Conservation (phyloP, 2,329 filamentous ascomycete species). For the Diaporthe ilicicola region DNA sequence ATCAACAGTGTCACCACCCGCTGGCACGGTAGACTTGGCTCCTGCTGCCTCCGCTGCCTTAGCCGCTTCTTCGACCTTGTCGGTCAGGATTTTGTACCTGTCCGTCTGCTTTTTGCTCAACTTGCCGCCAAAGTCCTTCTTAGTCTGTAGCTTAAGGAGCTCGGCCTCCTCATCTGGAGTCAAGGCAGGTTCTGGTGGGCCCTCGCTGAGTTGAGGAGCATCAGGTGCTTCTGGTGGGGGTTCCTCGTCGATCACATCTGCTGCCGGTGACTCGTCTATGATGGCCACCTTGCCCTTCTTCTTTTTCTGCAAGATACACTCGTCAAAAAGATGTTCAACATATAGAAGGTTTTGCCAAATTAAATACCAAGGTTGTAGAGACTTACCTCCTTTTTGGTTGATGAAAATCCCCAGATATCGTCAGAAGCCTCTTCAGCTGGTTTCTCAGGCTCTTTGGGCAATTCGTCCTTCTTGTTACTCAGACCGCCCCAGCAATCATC, state of each 20-base stretch:
- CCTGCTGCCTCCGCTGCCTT: slow-evolving; percentile 17
- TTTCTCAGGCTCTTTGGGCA: slow-evolving; percentile 34
- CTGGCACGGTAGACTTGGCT: background rate
- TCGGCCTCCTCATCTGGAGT: slow-evolving; percentile 42
- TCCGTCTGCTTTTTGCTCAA: slow-evolving; percentile 27
- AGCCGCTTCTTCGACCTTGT: slow-evolving; percentile 26
- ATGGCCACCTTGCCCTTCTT: slow-evolving; percentile 39
- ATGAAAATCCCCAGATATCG: slow-evolving; percentile 31
- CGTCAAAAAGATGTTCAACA: background rate
- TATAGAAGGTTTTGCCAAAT: background rate
- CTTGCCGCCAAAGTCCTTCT: slow-evolving; percentile 23
- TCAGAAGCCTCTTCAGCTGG: slow-evolving; percentile 35
- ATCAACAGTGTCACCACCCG: background rate
- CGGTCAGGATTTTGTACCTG: slow-evolving; percentile 24
- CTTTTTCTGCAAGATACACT: slow-evolving; percentile 36
- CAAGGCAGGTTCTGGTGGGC: slow-evolving; percentile 26
- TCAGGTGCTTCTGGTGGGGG: slow-evolving; percentile 4
- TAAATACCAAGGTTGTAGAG: background rate
- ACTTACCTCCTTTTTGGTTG: slow-evolving; percentile 34
- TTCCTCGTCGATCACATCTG: slow-evolving; percentile 16
- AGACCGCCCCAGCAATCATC: slow-evolving; percentile 33
- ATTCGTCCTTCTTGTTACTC: slow-evolving; percentile 39
- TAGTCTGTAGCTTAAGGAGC: slow-evolving; percentile 38
- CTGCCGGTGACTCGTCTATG: slow-evolving; percentile 32
- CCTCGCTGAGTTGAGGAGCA: background rate